These are phyloP conservation scores for Fusarium nelsonii DNA, from an alignment of 2,329 filamentous ascomycete species.

Conservation along the genomic window DNA sequence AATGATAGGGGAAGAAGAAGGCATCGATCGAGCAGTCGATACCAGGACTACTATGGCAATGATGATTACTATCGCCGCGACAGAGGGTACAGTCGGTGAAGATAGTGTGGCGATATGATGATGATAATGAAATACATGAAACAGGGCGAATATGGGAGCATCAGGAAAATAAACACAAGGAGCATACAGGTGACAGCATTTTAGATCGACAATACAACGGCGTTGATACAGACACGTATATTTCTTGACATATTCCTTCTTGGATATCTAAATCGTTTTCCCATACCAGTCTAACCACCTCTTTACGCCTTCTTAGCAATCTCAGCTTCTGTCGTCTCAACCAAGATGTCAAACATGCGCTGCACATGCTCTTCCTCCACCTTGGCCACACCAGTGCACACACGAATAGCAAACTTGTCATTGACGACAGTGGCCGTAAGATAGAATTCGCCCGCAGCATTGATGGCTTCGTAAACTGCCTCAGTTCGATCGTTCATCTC, in stretches of 20 bases:
- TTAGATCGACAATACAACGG: background rate
- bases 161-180: background rate
- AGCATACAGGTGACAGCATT: conserved; percentile 8
- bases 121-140: conserved; percentile 15
- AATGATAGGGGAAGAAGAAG: conserved; percentile 31
- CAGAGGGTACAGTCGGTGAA: conserved; percentile 31
- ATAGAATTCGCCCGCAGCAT: conserved; percentile 81
- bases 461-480: conserved; percentile 80
- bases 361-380: conserved; percentile 79
- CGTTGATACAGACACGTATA: background rate
- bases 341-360: conserved; percentile 79
- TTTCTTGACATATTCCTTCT: background rate
- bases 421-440: conserved; percentile 82
- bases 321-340: conserved; percentile 67
- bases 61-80: conserved; percentile 22
- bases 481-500: conserved; percentile 77
- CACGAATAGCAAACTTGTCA: conserved; percentile 81
- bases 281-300: background rate
- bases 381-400: conserved; percentile 78
- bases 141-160: background rate
- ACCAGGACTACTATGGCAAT: conserved; percentile 19
- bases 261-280: background rate
- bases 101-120: background rate
- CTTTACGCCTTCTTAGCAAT: conserved; percentile 24
- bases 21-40: conserved; percentile 23